phyloP scores from a whole-genome alignment of 352 stramenopile genomes.

The Globisporangium abappressorium region DNA sequence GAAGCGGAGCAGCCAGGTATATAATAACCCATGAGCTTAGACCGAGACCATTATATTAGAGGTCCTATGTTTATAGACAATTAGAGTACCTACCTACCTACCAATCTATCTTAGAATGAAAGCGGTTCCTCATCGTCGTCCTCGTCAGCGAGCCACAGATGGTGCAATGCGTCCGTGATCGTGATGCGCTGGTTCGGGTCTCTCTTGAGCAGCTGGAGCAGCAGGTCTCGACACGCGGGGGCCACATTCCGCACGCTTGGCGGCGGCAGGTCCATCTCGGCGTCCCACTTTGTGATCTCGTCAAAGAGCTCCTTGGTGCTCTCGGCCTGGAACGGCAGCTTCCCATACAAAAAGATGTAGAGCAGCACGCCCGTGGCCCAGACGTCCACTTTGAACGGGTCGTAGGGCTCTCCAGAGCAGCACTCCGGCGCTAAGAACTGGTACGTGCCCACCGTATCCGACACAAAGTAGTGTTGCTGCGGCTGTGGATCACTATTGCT shows the following conservation, averaged over 20 bases:
- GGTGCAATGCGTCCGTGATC: slow-evolving; percentile 41
- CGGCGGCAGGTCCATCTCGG: slow-evolving; percentile 31
- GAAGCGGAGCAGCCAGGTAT: not conserved
- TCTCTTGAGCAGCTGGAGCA: slow-evolving; percentile 50
- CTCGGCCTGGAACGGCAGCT: slow-evolving; percentile 74
- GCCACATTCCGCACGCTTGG: slow-evolving; percentile 20
- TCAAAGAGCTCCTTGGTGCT: slow-evolving; percentile 79
- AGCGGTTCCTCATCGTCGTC: slow-evolving; percentile 54
- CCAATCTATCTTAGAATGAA: slow-evolving; percentile 51
- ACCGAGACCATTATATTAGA: not conserved
- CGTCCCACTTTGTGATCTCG: slow-evolving; percentile 50
- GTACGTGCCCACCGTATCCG: slow-evolving; percentile 87
- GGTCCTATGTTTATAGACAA: not conserved
- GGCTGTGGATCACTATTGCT: not conserved
- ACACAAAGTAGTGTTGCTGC: slow-evolving; percentile 29
- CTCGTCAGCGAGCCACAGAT: slow-evolving; percentile 54
- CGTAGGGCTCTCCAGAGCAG: slow-evolving; percentile 78
- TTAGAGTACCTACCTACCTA: not conserved
- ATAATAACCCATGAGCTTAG: not conserved
- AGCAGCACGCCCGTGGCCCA: slow-evolving; percentile 85
- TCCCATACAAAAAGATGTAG: slow-evolving; percentile 85
- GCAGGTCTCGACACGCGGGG: slow-evolving; percentile 39
- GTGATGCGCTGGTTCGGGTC: slow-evolving; percentile 51
- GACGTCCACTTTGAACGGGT: slow-evolving; percentile 79
- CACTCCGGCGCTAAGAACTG: slow-evolving; percentile 89